Percentiles rank a stretch among this genome's conserved stretches.
Conservation (phyloP, 2,329 filamentous ascomycete genomes). For the Colletotrichum lini region DNA sequence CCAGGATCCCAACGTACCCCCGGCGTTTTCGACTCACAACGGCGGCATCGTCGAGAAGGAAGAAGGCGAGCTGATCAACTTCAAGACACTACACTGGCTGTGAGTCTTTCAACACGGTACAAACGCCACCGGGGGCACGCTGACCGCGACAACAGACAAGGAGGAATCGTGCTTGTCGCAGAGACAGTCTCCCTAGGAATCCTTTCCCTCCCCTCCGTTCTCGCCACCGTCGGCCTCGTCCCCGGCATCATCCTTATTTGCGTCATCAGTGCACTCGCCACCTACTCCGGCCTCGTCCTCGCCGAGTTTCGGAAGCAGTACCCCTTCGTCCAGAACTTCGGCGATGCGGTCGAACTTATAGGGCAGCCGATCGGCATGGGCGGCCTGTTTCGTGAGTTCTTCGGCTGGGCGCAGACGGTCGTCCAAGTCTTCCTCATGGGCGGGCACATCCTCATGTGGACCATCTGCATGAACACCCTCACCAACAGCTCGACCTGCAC, state of each 20-base stretch:
- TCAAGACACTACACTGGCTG: constrained; percentile 57
- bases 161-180: constrained; percentile 60
- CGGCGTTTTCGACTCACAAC: neutral
- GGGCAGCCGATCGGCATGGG: constrained; percentile 62
- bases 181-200: constrained; percentile 63
- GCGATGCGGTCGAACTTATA: constrained; percentile 75
- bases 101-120: constrained; percentile 42
- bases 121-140: neutral
- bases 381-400: constrained; percentile 68
- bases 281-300: constrained; percentile 67
- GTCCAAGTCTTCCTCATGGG: constrained; percentile 79
- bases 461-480: constrained; percentile 77
- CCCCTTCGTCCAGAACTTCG: constrained; percentile 77
- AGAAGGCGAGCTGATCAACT: constrained; percentile 49
- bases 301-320: constrained; percentile 81
- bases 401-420: constrained; percentile 72
- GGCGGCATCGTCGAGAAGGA: constrained; percentile 21
- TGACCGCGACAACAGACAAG: constrained; percentile 53
- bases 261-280: constrained; percentile 77
- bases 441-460: constrained; percentile 77
- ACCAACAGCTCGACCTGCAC: constrained; percentile 73
- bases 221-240: constrained; percentile 80
- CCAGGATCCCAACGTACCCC: neutral
- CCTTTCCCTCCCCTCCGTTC: constrained; percentile 83
- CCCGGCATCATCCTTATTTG: constrained; percentile 81